phyloP scores from a whole-genome alignment of 192 early-diverging fungal species.

The Podila horticola region DNA sequence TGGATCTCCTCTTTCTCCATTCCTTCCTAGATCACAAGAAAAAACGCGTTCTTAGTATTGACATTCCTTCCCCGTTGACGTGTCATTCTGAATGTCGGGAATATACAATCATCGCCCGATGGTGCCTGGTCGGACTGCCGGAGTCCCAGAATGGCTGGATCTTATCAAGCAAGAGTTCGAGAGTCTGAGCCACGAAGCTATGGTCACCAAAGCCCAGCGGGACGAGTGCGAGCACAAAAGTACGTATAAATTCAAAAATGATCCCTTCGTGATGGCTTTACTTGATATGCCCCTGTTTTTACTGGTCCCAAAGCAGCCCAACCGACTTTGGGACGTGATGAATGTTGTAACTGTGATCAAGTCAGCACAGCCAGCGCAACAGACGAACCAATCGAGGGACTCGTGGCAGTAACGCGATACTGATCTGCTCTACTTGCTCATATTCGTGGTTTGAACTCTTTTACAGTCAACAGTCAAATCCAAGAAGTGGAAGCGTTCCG shows the following conservation, averaged over 20 bases:
- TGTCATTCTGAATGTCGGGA: slow-evolving; percentile 22
- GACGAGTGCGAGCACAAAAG: slow-evolving; percentile 88
- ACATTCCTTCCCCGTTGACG: neutral
- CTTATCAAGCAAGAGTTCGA: slow-evolving; percentile 83
- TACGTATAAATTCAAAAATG: slow-evolving; percentile 47
- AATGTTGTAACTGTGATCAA: neutral
- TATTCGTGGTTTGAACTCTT: slow-evolving; percentile 9
- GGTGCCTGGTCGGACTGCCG: slow-evolving; percentile 71
- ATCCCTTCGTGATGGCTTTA: no score
- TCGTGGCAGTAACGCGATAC: neutral
- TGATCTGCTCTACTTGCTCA: neutral
- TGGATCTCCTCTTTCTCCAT: neutral
- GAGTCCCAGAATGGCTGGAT: slow-evolving; percentile 81
- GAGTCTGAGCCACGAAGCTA: slow-evolving; percentile 74
- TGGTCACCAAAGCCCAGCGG: slow-evolving; percentile 74
- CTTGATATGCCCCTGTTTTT: no score
- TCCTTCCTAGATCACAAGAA: neutral
- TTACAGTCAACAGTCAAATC: slow-evolving; percentile 75
- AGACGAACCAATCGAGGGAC: neutral
- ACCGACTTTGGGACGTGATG: no score
- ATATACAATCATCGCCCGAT: slow-evolving; percentile 82
- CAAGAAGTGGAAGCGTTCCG: slow-evolving; percentile 83
- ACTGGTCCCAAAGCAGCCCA: no score
- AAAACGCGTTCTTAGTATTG: no score
- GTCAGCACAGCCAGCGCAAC: neutral